Evolutionary conservation across 345 rosid species (phyloP), one percentile per base, ranked within the genome.

Genomic region (Euphorbia lathyris): DNA sequence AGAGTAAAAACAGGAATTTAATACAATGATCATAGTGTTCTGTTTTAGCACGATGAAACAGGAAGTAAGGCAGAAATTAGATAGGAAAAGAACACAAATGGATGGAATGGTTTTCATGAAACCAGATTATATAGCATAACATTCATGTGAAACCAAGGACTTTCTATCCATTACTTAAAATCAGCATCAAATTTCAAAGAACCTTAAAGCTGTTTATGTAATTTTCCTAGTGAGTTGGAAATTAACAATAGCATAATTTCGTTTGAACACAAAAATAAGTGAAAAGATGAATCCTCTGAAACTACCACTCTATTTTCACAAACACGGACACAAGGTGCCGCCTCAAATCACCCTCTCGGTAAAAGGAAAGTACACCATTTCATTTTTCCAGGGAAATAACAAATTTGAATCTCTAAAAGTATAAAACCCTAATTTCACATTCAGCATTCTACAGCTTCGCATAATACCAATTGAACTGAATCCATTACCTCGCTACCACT

Each of bases 351-450:
- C 38, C 27, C 12, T 14, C 32, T 30, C 61, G 23, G 42, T 42
- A 52, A 30, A 9, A 29, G 58, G 20, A 30, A 6, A 56, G 60
- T 10, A 29, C 40, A 30, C 11, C 22, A 4, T n/a, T 30, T 29
- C 38, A 58, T 4, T 58, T 29, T 5, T 29, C 62, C 40, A 59
- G 3, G 23, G 22, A 7, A 34, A 59, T 59, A 60, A 20, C 14
- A 43, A 27, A 65, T 29, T 45, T 50, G 40, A 19, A 45, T 9
- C 53, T 16, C 56, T 20, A 51, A 59, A 58, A 58, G 11, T 30
- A 52, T 36, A 48, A n/a, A 61, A 70, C 63, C 67, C 74, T 70
- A 70, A 43, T 50, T 70, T 26, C 16, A 56, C 60, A 50, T 51
- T n/a, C 22, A 47, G 43, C 25, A 3, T 0, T 57, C 40, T 13